Evolutionary conservation across 2,329 filamentous ascomycete species (phyloP).

Genomic region (Hypoxylon sp.): DNA sequence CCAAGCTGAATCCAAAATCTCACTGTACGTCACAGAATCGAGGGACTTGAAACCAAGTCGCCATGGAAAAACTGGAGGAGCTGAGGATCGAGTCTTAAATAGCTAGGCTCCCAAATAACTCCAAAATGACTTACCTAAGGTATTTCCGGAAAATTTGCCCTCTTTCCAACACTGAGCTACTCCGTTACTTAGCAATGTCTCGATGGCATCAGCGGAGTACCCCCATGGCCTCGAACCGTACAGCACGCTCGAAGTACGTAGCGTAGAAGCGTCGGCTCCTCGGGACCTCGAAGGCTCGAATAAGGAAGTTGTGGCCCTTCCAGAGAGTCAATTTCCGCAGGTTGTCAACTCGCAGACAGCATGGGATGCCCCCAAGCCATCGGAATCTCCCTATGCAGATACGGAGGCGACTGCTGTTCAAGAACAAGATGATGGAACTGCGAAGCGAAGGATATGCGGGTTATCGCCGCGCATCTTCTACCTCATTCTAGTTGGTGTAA

Average conservation of each 20-base stretch:
- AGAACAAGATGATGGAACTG: background rate
- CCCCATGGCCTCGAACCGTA: slow-evolving; percentile 35
- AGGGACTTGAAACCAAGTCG: slow-evolving; percentile 10
- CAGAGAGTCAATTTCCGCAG: slow-evolving; percentile 34
- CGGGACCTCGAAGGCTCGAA: slow-evolving; percentile 22
- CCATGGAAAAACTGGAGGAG: slow-evolving; percentile 10
- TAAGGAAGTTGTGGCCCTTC: slow-evolving; percentile 34
- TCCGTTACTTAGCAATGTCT: slow-evolving; percentile 36
- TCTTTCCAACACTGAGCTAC: slow-evolving; percentile 20
- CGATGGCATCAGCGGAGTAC: slow-evolving; percentile 38
- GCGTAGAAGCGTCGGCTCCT: slow-evolving; percentile 19
- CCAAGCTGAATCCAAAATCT: slow-evolving; percentile 37
- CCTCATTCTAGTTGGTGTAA: slow-evolving; percentile 25
- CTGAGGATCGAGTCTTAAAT: slow-evolving; percentile 14
- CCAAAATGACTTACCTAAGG: slow-evolving; percentile 15
- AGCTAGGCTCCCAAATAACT: background rate
- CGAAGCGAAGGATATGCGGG: slow-evolving; percentile 39
- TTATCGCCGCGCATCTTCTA: slow-evolving; percentile 42
- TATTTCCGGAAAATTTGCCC: slow-evolving; percentile 5
- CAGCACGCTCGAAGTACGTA: slow-evolving; percentile 41
- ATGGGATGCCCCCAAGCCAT: slow-evolving; percentile 16
- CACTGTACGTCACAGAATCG: slow-evolving; percentile 28
- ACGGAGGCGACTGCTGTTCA: slow-evolving; percentile 7
- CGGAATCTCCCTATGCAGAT: slow-evolving; percentile 6
- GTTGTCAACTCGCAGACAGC: slow-evolving; percentile 7